Evolutionary conservation across 129 eudicot genomes (phyloP), one percentile per base, ranked within the genome.

Genomic region (Pseudognaphalium luteoalbum): DNA sequence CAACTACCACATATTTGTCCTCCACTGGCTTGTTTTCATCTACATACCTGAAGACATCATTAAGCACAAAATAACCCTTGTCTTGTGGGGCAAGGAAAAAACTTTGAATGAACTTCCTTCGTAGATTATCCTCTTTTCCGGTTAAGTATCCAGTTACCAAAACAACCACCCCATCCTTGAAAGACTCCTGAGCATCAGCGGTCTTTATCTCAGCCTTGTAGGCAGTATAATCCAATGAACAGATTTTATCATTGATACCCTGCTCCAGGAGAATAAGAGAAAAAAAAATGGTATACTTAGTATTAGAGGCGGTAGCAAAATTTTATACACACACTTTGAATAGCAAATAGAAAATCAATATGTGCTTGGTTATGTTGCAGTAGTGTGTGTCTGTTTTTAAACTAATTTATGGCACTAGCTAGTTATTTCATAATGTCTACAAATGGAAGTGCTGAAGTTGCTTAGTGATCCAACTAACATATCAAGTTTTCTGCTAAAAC

Each of bases 71-170:
- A 81, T 69, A 91, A 28, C 97, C 97, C 58, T 77, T 82, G 63
- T 87, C 85, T 78, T 91, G 97, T 11, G 87, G 91, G 6, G 97
- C 97, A 71, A 91, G 88, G 66, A 91, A 91, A 77, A 91, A 91
- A 12, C 84, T 87, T 75, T 91, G 97, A 30, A 80, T 58, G 50
- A 91, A 88, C n/a, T 73, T 87, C 83, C 66, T 82, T 75, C 83
- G 75, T 56, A 59, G 76, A 57, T 88, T 80, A 76, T 85, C 95
- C 37, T 77, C 95, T 72, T 79, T 78, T 47, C 79, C 83, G 6
- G 83, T 83, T 65, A 87, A 80, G 72, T 71, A 77, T 17, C 97
- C 97, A 15, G 90, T 88, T 62, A 91, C 89, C 41, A 86, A 73
- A 66, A 91, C 89, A 79, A 87, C 66, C 59, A 91, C 85, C 71